Conservation (phyloP, 768 basidiomycete genomes). For the Dentipellis fragilis region DNA sequence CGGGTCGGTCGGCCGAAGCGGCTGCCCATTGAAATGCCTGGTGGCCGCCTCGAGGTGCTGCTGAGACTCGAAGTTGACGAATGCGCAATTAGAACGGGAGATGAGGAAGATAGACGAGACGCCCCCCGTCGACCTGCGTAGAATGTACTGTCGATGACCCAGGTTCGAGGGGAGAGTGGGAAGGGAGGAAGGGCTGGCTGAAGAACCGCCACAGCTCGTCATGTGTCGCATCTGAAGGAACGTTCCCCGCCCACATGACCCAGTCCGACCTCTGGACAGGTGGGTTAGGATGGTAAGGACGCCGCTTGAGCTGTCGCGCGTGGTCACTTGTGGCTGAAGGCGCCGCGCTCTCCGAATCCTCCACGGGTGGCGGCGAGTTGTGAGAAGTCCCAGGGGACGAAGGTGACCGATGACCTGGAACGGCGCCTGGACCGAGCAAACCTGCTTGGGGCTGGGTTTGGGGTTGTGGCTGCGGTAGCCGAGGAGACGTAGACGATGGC, state of each 20-base stretch:
- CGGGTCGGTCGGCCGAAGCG: slow-evolving; percentile 59
- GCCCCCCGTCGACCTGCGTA: slow-evolving; percentile 30
- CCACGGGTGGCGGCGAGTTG: background rate
- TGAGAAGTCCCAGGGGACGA: background rate
- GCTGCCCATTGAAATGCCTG: slow-evolving; percentile 56
- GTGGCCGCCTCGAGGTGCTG: slow-evolving; percentile 58
- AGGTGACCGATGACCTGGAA: background rate
- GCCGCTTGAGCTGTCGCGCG: slow-evolving; percentile 24
- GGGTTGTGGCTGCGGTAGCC: background rate
- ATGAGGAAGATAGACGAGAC: slow-evolving; percentile 87
- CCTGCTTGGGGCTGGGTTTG: too few relatives aligned
- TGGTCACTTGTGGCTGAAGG: background rate
- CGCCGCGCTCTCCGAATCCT: slow-evolving; percentile 3
- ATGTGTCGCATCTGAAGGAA: slow-evolving; percentile 71
- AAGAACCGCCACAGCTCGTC: slow-evolving; percentile 87
- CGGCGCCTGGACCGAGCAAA: background rate
- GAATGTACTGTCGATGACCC: slow-evolving; percentile 5
- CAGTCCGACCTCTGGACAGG: slow-evolving; percentile 74
- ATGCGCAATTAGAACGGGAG: slow-evolving; percentile 89
- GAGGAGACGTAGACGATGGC: slow-evolving; percentile 1
- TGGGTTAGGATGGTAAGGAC: slow-evolving; percentile 59
- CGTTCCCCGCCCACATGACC: slow-evolving; percentile 97
- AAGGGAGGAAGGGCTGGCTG: slow-evolving; percentile 24
- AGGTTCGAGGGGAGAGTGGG: slow-evolving; percentile 4
- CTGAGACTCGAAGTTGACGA: slow-evolving; percentile 77